phyloP scores from a whole-genome alignment of 352 stramenopile species.

The Globisporangium yorkense region DNA sequence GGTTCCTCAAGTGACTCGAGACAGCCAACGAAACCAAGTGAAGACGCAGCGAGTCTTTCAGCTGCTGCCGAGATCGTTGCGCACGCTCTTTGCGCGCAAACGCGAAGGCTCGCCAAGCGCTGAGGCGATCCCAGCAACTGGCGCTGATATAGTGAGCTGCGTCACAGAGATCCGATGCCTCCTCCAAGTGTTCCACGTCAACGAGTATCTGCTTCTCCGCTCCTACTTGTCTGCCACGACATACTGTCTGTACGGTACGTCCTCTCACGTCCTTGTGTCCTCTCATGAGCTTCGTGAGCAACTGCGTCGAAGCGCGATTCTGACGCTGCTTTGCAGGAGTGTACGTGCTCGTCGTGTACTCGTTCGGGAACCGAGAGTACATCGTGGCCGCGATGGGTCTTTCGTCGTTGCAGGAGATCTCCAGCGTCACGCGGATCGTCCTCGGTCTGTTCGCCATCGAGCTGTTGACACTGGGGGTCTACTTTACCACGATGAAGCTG shows the following conservation, averaged over 20 bases:
- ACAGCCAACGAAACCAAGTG: too few relatives aligned
- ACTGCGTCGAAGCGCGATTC: not conserved
- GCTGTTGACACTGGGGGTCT: not conserved
- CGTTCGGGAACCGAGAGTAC: constrained; percentile 1
- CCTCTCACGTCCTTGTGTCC: not conserved
- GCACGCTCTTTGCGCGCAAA: not conserved
- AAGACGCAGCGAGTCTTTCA: not conserved
- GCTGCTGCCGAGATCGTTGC: not conserved
- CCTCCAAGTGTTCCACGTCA: constrained; percentile 1
- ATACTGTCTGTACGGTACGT: constrained; percentile 4
- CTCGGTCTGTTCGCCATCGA: constrained; percentile 1
- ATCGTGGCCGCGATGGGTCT: constrained; percentile 1
- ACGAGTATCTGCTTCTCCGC: constrained; percentile 1
- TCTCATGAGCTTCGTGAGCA: not conserved
- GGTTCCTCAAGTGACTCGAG: not conserved
- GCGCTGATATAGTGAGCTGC: not conserved
- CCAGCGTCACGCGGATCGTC: not conserved
- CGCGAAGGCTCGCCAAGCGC: not conserved
- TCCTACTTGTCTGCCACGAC: constrained; percentile 1
- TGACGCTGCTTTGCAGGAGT: not conserved
- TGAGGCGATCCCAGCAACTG: not conserved
- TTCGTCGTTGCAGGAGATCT: not conserved
- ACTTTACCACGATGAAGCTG: not conserved
- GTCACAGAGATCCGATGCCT: constrained; percentile 1
- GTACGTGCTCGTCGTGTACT: constrained; percentile 7